Evolutionary conservation across 1,284 basidiomycete species (phyloP), one percentile per base, ranked within the genome.

Genomic region (Cutaneotrichosporon cavernicola): DNA sequence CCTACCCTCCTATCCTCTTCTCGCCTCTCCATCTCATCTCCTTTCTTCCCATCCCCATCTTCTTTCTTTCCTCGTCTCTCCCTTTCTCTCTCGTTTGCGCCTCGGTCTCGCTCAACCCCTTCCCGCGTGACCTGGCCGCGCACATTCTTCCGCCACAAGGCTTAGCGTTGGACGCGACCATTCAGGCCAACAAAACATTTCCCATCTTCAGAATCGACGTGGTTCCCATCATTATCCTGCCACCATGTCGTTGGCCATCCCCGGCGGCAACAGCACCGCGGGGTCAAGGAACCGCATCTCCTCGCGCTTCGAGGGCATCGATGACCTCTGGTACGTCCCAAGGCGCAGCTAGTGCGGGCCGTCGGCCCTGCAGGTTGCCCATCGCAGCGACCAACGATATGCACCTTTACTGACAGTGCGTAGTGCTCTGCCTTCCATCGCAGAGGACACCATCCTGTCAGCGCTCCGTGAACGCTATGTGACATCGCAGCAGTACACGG

Each of bases 391-490:
- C 43, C 43, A 46, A 18, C 18, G 18, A n/a, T 32, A 26, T 31
- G 18, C 51, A 32, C 30, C 16, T 26, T 26, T 22, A 34, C 58
- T 63, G 43, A 62, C 57, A 18, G 40, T 31, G n/a, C 49, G 9
- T 26, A 77, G 75, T 43, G 47, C 72, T 8, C 67, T 75, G 16
- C 72, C 77, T 7, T 71, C 76, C n/a, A 73, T 80, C 53, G 78
- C 77, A 13, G 78, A 80, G 64, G 78, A 81, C 63, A 80, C 77
- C 5, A 70, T 80, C 58, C 69, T 81, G 4, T 86, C 90, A 67
- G 90, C 89, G 67, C 85, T 95, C 58, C 88, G 91, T 40, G 91
- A 94, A 81, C 86, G 91, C 47, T 95, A 93, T 81, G 87, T 92
- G 83, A 83, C 86, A 1, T 90, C 92, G 81, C 86, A 83, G 68